Evolutionary conservation across 345 rosid genomes (phyloP).

Genomic region (Citrus glauca): DNA sequence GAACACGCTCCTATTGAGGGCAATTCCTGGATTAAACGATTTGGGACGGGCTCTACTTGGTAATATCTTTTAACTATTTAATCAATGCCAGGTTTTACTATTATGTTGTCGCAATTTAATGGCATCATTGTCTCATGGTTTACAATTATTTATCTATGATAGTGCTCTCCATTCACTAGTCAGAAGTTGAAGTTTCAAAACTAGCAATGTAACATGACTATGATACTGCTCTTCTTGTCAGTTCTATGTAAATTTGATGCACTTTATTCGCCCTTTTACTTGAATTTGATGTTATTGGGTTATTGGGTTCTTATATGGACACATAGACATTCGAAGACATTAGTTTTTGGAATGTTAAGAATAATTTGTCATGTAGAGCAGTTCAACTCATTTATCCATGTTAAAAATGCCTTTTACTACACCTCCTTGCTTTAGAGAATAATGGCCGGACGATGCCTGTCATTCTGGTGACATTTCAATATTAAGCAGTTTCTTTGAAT

Average conservation of each 20-base stretch:
- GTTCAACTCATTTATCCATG: background rate
- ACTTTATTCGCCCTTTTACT: background rate
- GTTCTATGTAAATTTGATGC: background rate
- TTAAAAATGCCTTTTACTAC: background rate
- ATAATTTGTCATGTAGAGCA: background rate
- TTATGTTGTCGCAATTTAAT: background rate
- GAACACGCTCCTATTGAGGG: constrained; percentile 85
- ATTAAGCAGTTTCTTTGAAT: constrained; percentile 12
- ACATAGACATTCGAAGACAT: background rate
- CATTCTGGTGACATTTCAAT: background rate
- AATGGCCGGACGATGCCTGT: background rate
- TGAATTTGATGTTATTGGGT: background rate
- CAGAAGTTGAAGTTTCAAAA: background rate
- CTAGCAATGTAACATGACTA: background rate
- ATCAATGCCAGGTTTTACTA: background rate
- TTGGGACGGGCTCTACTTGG: constrained; percentile 77
- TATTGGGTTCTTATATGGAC: background rate
- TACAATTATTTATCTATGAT: background rate
- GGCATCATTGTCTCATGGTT: no score
- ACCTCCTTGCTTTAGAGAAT: background rate
- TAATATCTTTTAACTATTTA: constrained; percentile 18
- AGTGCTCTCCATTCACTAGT: background rate
- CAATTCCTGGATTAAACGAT: constrained; percentile 87
- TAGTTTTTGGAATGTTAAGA: background rate
- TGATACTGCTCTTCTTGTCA: background rate